Percentiles rank a stretch among this genome's conserved stretches.
These are phyloP conservation scores for Irpex lacteus DNA, from an alignment of 1,284 basidiomycete genomes.

Conservation along the genomic window DNA sequence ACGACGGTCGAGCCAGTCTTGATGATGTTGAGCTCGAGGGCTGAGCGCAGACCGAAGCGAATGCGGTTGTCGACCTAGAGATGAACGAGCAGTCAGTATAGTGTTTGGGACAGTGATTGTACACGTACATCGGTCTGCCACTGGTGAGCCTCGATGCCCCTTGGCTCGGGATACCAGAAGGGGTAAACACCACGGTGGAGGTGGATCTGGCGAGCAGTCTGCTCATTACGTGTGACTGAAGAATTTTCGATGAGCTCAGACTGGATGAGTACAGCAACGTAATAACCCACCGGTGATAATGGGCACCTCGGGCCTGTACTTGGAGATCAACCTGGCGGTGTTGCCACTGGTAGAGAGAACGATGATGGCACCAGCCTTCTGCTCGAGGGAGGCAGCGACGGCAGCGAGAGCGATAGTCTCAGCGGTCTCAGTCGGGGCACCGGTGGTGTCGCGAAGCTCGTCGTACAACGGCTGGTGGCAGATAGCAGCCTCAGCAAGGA, in stretches of 20 bases:
- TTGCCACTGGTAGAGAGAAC: slow-evolving; percentile 97
- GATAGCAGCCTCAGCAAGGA: slow-evolving; percentile 91
- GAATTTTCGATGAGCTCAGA: neutral
- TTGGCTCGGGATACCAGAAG: slow-evolving; percentile 93
- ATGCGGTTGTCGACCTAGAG: slow-evolving; percentile 81
- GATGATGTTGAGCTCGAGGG: slow-evolving; percentile 87
- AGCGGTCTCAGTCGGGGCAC: slow-evolving; percentile 86
- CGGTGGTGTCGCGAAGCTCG: slow-evolving; percentile 76
- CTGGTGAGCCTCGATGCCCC: slow-evolving; percentile 83
- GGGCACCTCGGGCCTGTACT: slow-evolving; percentile 93
- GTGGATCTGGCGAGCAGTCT: slow-evolving; percentile 96
- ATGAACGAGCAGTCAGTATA: slow-evolving; percentile 8
- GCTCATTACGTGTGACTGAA: slow-evolving; percentile 90
- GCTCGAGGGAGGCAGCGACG: slow-evolving; percentile 92
- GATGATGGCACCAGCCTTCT: slow-evolving; percentile 91
- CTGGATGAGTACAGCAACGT: slow-evolving; percentile 4
- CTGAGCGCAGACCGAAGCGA: slow-evolving; percentile 87
- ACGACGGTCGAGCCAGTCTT: slow-evolving; percentile 89
- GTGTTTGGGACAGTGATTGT: neutral
- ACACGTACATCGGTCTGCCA: slow-evolving; percentile 94
- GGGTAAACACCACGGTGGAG: slow-evolving; percentile 97
- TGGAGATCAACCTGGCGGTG: slow-evolving; percentile 94
- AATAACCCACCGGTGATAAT: slow-evolving; percentile 81
- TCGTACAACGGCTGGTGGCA: slow-evolving; percentile 93
- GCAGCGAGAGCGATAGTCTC: slow-evolving; percentile 95